Evolutionary conservation across 768 basidiomycete species (phyloP).

Genomic region (Pleurotus ostreatus): DNA sequence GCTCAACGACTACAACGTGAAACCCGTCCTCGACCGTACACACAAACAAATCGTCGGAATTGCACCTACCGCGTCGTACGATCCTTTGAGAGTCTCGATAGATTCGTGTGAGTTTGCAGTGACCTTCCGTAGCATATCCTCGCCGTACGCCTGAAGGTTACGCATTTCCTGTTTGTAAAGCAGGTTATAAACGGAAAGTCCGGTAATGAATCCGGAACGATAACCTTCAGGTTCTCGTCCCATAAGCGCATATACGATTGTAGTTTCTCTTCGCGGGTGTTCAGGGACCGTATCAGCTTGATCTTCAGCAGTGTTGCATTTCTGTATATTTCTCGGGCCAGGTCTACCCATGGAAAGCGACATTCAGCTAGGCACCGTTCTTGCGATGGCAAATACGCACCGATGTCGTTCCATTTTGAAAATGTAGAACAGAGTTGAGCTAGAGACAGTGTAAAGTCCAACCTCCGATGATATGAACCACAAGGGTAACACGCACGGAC

Average conservation of each 20-base stretch:
- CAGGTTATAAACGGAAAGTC: neutral
- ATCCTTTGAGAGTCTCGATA: neutral
- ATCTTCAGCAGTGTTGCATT: constrained; percentile 62
- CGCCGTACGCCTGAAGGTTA: constrained; percentile 14
- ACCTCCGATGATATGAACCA: neutral
- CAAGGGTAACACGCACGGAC: constrained; percentile 50
- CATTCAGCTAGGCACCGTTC: constrained; percentile 18
- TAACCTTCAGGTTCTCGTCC: constrained; percentile 22
- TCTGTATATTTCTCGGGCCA: constrained; percentile 61
- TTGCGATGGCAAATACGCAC: constrained; percentile 17
- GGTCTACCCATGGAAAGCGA: constrained; percentile 33
- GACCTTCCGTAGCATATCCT: constrained; percentile 2
- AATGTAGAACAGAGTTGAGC: constrained; percentile 78
- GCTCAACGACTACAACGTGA: neutral
- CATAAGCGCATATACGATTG: constrained; percentile 24
- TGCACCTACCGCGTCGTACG: neutral
- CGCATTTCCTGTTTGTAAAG: constrained; percentile 22
- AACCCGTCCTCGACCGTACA: too few relatives aligned
- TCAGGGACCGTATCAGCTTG: constrained; percentile 41
- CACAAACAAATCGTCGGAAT: too few relatives aligned
- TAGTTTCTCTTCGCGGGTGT: constrained; percentile 37
- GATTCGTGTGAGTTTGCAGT: neutral
- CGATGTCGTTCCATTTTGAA: constrained; percentile 71
- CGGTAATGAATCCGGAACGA: neutral
- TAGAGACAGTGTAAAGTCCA: too few relatives aligned